Conservation (phyloP, 352 stramenopile species). For the Pythium pectinolyticum region DNA sequence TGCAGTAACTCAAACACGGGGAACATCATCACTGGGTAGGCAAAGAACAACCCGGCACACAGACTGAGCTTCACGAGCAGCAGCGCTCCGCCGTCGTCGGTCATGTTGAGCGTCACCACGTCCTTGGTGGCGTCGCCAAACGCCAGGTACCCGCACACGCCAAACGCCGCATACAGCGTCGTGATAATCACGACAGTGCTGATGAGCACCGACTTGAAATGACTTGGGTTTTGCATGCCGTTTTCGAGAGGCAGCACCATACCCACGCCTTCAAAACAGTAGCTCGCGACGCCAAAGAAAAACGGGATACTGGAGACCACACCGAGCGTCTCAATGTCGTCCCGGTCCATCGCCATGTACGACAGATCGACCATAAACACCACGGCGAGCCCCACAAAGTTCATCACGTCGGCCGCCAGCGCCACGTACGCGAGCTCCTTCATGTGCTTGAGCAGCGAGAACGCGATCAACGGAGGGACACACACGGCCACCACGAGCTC, state of each 20-base stretch:
- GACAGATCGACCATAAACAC: slow-evolving; percentile 83
- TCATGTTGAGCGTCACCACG: slow-evolving; percentile 82
- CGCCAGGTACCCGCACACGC: slow-evolving; percentile 60
- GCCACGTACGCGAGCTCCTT: slow-evolving; percentile 85
- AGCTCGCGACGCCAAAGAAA: slow-evolving; percentile 75
- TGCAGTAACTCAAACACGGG: slow-evolving; percentile 85
- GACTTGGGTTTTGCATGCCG: slow-evolving; percentile 48
- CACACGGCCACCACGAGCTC: slow-evolving; percentile 56
- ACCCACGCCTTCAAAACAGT: slow-evolving; percentile 77
- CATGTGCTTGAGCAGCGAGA: slow-evolving; percentile 89
- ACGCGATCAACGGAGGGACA: slow-evolving; percentile 60
- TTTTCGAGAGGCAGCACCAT: slow-evolving; percentile 73
- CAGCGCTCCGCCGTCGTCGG: slow-evolving; percentile 42
- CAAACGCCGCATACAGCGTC: slow-evolving; percentile 68
- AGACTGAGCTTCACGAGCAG: slow-evolving; percentile 87
- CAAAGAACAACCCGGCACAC: slow-evolving; percentile 89
- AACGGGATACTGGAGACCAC: slow-evolving; percentile 71
- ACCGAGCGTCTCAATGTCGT: slow-evolving; percentile 56
- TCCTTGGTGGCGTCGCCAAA: slow-evolving; percentile 62
- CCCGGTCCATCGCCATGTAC: slow-evolving; percentile 58
- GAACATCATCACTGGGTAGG: slow-evolving; percentile 93
- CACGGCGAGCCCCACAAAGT: slow-evolving; percentile 79
- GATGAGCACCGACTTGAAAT: slow-evolving; percentile 61
- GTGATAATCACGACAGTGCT: slow-evolving; percentile 54
- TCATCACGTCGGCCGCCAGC: slow-evolving; percentile 88